phyloP scores from a whole-genome alignment of 768 basidiomycete species.

The Gyrodon lividus region DNA sequence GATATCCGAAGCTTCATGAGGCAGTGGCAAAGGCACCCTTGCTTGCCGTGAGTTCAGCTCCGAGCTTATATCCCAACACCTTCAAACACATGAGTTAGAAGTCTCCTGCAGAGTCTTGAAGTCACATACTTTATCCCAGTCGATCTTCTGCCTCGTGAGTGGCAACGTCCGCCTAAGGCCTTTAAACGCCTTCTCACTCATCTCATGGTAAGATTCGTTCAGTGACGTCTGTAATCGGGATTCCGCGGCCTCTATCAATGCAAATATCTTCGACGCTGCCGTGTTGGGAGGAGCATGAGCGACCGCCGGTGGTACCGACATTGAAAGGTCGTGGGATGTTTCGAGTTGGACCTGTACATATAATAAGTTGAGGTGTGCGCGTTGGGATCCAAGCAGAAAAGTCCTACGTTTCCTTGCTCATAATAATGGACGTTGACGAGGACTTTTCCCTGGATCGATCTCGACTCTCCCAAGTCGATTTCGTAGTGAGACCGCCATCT shows the following conservation, averaged over 20 bases:
- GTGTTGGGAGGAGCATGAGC: slow-evolving; percentile 48
- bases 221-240: slow-evolving; percentile 75
- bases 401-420: slow-evolving; percentile 88
- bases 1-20: slow-evolving; percentile 12
- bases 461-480: slow-evolving; percentile 58
- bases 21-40: slow-evolving; percentile 50
- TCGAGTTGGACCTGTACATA: slow-evolving; percentile 79
- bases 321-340: slow-evolving; percentile 65
- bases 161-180: slow-evolving; percentile 87
- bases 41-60: slow-evolving; percentile 70
- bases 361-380: neutral
- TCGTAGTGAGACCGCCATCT: slow-evolving; percentile 90
- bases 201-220: slow-evolving; percentile 80
- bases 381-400: neutral
- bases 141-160: slow-evolving; percentile 88
- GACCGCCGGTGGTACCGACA: slow-evolving; percentile 62
- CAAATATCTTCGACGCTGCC: slow-evolving; percentile 71
- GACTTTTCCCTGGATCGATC: slow-evolving; percentile 68
- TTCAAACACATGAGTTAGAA: slow-evolving; percentile 15
- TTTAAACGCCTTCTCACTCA: slow-evolving; percentile 94
- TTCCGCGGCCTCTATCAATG: slow-evolving; percentile 80
- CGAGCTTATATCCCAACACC: slow-evolving; percentile 68
- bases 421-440: slow-evolving; percentile 93
- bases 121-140: slow-evolving; percentile 84
- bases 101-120: neutral